Percentiles rank a stretch among this genome's conserved stretches.
Evolutionary conservation across 1,139 yeast species (phyloP).

Genomic region (Yamadazyma aaseri): DNA sequence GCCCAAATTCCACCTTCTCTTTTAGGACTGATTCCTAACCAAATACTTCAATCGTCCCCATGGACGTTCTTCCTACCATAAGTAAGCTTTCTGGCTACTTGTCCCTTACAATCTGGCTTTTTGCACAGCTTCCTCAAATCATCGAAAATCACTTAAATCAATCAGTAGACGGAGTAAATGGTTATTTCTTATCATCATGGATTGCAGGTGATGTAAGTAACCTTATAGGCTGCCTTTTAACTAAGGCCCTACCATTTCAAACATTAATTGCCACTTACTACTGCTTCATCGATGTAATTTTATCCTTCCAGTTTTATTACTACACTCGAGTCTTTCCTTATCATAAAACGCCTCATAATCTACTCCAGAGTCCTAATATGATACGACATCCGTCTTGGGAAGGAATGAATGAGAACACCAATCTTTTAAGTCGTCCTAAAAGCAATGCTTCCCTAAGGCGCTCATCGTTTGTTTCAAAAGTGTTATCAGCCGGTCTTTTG

Average conservation of each 20-base stretch:
- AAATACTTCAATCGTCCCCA: neutral
- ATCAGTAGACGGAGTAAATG: conserved; percentile 82
- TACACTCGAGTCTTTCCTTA: conserved; percentile 22
- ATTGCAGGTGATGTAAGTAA: conserved; percentile 79
- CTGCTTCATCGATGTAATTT: conserved; percentile 65
- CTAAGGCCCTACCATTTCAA: conserved; percentile 75
- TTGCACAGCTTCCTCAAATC: conserved; percentile 86
- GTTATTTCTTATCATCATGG: conserved; percentile 70
- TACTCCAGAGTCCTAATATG: conserved; percentile 25
- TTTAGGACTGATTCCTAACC: neutral
- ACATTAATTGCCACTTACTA: conserved; percentile 68
- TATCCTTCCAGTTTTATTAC: conserved; percentile 55
- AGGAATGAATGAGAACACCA: conserved; percentile 8
- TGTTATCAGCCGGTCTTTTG: conserved; percentile 12
- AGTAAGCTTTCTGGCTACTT: conserved; percentile 21
- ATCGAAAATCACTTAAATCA: conserved; percentile 67
- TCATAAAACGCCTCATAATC: conserved; percentile 24
- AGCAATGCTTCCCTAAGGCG: neutral
- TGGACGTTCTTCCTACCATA: conserved; percentile 4
- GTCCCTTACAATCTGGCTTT: conserved; percentile 56
- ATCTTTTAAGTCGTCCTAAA: neutral
- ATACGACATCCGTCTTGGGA: conserved; percentile 13
- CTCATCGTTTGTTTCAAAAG: conserved; percentile 4
- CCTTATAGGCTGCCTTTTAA: conserved; percentile 69
- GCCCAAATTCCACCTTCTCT: neutral